Base-by-base conservation (phyloP, 768 basidiomycete genomes). In the Lentinula sp. region DNA sequence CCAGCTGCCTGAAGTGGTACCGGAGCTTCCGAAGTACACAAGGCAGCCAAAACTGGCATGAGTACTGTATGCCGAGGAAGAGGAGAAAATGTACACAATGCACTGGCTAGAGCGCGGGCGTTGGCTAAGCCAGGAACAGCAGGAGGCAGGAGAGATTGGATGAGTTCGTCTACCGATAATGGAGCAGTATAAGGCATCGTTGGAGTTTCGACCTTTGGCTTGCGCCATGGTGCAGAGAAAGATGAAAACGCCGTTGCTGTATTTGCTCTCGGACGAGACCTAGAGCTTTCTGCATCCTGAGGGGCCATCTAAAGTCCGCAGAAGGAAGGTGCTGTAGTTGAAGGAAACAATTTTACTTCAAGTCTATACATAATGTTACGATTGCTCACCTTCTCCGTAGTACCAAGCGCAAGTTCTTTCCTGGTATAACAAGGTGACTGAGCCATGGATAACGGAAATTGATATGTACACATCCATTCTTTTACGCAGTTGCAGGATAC, bases 41-140 rank as follows among this genome's bases (percentile, higher is more conserved):
- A 75, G 1, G 81, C 76, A 6, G 78, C 76, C 2, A 91, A 74
- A 57, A 92, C 78, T 13, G 87, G 84, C 58, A 79, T 81, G 13
- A 91, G 72, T n/a, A 69, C 62, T 28, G 81, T 74, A 28, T 78
- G 72, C 40, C 75, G 78, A 28, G 88, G 87, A 35, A 84, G 72
- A 0, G 88, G 83, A 1, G 86, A 83, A 15, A 77, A 74, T 3
- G 74, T 78, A 6, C 79, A 68, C 51, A 91, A 76, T 8, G 75
- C 64, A 21, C 68, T 72, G 0, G 84, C 83, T n/a, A 91, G 76
- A 35, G 80, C 68, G 13, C 87, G 83, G 7, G 89, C 88, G 67
- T 87, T 80, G 11, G 70, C 64, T 4, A 89, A 73, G 63, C 87
- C 89, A 4, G 91, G 90, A 7, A 89, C 88, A 5, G 79, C 74